phyloP scores from a whole-genome alignment of 305 asterid genomes.

The Fraxinus paxiana region DNA sequence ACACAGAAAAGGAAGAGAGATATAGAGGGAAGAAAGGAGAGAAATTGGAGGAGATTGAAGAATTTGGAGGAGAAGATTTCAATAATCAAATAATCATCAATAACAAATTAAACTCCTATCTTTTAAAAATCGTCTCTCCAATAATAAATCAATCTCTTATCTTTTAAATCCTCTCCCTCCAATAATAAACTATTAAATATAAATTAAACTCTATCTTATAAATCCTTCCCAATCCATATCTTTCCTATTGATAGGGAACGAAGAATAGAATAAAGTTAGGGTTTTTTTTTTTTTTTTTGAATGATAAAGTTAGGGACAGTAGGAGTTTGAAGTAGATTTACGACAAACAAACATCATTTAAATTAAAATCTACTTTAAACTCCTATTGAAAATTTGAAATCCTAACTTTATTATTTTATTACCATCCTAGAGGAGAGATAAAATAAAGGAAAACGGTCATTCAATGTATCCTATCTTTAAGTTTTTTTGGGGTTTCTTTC shows the following conservation, averaged over 20 bases:
- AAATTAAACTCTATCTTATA: background rate
- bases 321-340: background rate
- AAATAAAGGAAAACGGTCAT: background rate
- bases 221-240: background rate
- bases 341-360: background rate
- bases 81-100: background rate
- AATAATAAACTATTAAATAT: background rate
- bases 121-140: background rate
- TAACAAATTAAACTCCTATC: background rate
- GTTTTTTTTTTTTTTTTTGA: too few relatives aligned
- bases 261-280: background rate
- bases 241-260: background rate
- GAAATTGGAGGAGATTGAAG: background rate
- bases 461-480: background rate
- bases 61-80: background rate
- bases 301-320: background rate
- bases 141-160: background rate
- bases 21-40: background rate
- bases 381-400: background rate
- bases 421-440: background rate
- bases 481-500: background rate
- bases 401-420: background rate
- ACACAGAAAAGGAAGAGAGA: background rate
- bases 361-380: background rate
- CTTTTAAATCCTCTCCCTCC: background rate